Evolutionary conservation across 768 basidiomycete species (phyloP), one percentile per base, ranked within the genome.

Genomic region (Sporobolomyces phaffii): DNA sequence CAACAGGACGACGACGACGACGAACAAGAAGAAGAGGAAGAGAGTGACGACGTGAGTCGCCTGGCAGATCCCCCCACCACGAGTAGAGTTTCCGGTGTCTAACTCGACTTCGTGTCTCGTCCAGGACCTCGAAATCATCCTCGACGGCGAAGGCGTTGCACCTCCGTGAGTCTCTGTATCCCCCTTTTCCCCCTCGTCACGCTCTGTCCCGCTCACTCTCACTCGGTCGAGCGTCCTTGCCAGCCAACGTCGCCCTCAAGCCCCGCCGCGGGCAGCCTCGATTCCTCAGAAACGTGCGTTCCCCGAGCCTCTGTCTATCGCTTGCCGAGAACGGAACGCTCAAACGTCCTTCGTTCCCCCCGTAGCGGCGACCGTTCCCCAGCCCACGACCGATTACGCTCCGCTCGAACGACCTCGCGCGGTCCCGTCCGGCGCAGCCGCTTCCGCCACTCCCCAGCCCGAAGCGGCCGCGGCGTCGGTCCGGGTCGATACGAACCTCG

Each of bases 91-190:
- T 17, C 43, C 22, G 15, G 43, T 44, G n/a, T n/a, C n/a, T n/a
- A n/a, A n/a, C n/a, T n/a, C n/a, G n/a, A n/a, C n/a, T n/a, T n/a
- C n/a, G n/a, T n/a, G n/a, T n/a, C n/a, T n/a, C n/a, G n/a, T n/a
- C n/a, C 72, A 90, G 87, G 86, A 94, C 76, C 82, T 94, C 69
- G 91, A 94, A 80, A 88, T 94, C 72, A 91, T 94, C 60, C 87
- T 90, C 84, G 90, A 94, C 73, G 70, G 72, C 8, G 85, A 85
- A 3, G 80, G 85, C 13, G 77, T 84, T 22, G 63, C 86, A 85
- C 61, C 87, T 86, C 7, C 78, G 88, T 24, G 79, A 84, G 90
- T 74, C 82, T 89, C 87, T 87, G 75, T 59, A 80, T 69, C 41
- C 26, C 33, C 28, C 18, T 69, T 31, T 60, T 44, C 43, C 60